Percentiles rank a stretch among this genome's conserved stretches.
Conservation (phyloP, 2,329 filamentous ascomycete genomes). For the Aspergillus piperis region DNA sequence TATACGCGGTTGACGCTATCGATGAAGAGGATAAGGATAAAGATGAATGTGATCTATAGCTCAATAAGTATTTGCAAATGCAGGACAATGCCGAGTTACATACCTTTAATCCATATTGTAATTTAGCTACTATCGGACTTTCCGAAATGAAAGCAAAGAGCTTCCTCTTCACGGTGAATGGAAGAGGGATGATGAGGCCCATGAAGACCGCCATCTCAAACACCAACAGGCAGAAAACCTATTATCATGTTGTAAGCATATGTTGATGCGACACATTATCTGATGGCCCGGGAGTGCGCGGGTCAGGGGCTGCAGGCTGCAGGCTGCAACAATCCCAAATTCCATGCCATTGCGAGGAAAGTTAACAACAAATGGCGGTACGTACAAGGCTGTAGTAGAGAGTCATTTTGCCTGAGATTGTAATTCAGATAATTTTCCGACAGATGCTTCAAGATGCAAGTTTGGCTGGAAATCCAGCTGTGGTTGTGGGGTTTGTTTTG, state of each 20-base stretch:
- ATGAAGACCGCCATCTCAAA: conserved; percentile 54
- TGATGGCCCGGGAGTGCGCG: not conserved
- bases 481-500: conserved; percentile 3
- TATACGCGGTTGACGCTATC: conserved; percentile 97
- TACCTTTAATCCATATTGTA: conserved; percentile 95
- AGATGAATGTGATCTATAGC: conserved; percentile 86
- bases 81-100: conserved; percentile 7
- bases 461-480: not conserved
- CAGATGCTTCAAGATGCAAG: not conserved
- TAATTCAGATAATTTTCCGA: not conserved
- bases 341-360: not conserved
- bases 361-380: conserved; percentile 16
- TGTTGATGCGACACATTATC: not conserved
- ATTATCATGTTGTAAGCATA: conserved; percentile 9
- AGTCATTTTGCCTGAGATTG: conserved; percentile 56
- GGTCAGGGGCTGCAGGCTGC: conserved; percentile 11
- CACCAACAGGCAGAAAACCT: conserved; percentile 54
- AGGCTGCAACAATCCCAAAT: conserved; percentile 24
- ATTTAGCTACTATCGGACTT: conserved; percentile 78
- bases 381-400: conserved; percentile 69
- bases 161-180: conserved; percentile 80
- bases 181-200: conserved; percentile 70
- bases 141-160: conserved; percentile 97
- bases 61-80: not conserved
- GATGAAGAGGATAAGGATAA: conserved; percentile 96